Conservation (phyloP, 768 basidiomycete genomes). For the Pisolithus albus region DNA sequence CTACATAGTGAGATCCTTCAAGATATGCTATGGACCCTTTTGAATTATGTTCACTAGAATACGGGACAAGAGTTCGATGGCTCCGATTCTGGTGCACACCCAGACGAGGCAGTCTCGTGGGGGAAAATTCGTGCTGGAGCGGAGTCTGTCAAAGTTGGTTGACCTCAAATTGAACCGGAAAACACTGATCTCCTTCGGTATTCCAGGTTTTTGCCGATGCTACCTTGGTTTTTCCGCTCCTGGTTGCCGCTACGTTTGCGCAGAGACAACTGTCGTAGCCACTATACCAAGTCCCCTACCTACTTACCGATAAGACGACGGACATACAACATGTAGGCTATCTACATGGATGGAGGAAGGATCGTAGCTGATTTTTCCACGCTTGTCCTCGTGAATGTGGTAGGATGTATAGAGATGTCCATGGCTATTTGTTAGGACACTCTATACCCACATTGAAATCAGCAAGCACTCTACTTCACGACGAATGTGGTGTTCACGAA, state of each 20-base stretch:
- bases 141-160: conserved; percentile 69
- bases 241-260: conserved; percentile 94
- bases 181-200: conserved; percentile 41
- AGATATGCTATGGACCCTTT: neutral
- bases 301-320: neutral
- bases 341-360: too few species aligned
- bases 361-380: too few species aligned
- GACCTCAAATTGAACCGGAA: neutral
- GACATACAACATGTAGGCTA: neutral
- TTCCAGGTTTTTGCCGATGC: conserved; percentile 94
- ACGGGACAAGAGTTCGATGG: conserved; percentile 99
- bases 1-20: conserved; percentile 60
- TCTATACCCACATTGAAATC: neutral
- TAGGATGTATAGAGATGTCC: neutral
- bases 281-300: neutral
- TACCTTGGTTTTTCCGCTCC: conserved; percentile 88
- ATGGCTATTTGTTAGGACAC: neutral
- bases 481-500: neutral
- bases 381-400: neutral
- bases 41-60: conserved; percentile 45
- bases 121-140: conserved; percentile 90
- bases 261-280: conserved; percentile 24
- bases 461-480: conserved; percentile 1
- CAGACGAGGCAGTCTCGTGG: conserved; percentile 98
- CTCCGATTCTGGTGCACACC: conserved; percentile 92